Conservation (phyloP, 163 green algal genomes). For the Chlamydomonas reinhardtii region DNA sequence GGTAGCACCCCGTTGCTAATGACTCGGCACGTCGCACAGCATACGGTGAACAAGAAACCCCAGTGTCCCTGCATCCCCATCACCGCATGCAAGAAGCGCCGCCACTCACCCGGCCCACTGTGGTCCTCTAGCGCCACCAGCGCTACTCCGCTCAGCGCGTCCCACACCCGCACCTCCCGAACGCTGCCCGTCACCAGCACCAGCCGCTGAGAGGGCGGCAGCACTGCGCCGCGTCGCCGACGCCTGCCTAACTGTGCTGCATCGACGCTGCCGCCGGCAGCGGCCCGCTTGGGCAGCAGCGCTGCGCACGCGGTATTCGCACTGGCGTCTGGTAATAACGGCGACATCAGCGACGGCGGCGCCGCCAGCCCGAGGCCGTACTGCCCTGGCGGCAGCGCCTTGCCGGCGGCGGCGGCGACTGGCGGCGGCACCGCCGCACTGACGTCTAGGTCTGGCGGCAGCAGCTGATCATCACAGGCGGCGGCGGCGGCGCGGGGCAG, state of each 20-base stretch:
- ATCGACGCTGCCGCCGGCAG: no score
- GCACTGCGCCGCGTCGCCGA: background rate
- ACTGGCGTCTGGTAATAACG: background rate
- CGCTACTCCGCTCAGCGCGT: background rate
- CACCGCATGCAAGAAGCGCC: no score
- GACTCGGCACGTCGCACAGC: no score
- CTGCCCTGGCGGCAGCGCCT: conserved; percentile 27
- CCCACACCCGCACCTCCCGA: conserved; percentile 46
- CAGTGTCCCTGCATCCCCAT: no score
- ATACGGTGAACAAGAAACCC: no score
- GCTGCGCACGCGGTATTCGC: background rate
- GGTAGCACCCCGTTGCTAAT: no score
- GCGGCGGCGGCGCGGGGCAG: conserved; percentile 7
- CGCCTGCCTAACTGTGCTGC: no score
- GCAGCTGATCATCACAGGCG: background rate
- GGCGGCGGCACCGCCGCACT: background rate
- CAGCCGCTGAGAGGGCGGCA: conserved; percentile 40
- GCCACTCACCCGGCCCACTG: background rate
- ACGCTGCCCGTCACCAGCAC: conserved; percentile 38
- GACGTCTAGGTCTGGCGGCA: conserved; percentile 27
- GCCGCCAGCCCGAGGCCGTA: conserved; percentile 5
- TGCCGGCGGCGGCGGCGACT: background rate
- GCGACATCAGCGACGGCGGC: background rate
- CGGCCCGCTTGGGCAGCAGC: no score
- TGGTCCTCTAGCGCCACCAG: conserved; percentile 34